A percentile compares a stretch with the other conserved stretches of the same genome.
Evolutionary conservation across 2,329 filamentous ascomycete genomes (phyloP).

Genomic region (Biscogniauxia sp.): DNA sequence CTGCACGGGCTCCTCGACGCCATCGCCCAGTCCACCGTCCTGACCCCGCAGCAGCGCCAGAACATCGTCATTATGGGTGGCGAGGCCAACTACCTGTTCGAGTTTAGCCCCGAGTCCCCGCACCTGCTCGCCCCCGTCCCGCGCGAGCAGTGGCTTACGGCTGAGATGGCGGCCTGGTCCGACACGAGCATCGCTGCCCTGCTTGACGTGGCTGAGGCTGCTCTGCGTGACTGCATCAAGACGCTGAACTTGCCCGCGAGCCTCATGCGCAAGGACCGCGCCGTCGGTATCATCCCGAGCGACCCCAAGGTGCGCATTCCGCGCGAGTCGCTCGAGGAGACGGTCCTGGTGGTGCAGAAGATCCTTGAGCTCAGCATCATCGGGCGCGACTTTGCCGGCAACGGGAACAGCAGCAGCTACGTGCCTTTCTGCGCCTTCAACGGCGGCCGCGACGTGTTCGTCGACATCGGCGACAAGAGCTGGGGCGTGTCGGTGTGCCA

Average conservation of each 20-base stretch:
- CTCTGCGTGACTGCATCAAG: constrained; percentile 76
- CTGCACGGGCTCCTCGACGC: constrained; percentile 85
- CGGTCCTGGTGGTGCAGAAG: constrained; percentile 90
- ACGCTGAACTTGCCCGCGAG: constrained; percentile 76
- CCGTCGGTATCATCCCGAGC: constrained; percentile 73
- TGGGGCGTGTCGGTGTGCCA: constrained; percentile 95
- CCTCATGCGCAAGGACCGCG: constrained; percentile 84
- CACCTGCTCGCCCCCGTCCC: constrained; percentile 68
- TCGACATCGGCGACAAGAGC: constrained; percentile 97
- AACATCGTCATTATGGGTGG: constrained; percentile 91
- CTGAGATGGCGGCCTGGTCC: constrained; percentile 75
- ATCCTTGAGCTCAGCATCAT: constrained; percentile 79
- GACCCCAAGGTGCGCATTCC: constrained; percentile 65
- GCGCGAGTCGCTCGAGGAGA: constrained; percentile 91
- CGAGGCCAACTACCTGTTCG: constrained; percentile 93
- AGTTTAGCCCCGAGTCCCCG: constrained; percentile 63
- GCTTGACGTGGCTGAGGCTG: constrained; percentile 85
- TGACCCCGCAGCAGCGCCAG: constrained; percentile 67
- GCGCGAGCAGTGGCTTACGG: constrained; percentile 67
- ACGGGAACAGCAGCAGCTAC: constrained; percentile 14
- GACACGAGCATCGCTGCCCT: constrained; percentile 74
- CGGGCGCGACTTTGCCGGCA: constrained; percentile 33
- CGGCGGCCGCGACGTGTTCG: constrained; percentile 94
- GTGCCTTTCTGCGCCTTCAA: constrained; percentile 98
- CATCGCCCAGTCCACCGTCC: constrained; percentile 56